Evolutionary conservation across 352 stramenopile species (phyloP).

Genomic region (Pythium dissotocum): DNA sequence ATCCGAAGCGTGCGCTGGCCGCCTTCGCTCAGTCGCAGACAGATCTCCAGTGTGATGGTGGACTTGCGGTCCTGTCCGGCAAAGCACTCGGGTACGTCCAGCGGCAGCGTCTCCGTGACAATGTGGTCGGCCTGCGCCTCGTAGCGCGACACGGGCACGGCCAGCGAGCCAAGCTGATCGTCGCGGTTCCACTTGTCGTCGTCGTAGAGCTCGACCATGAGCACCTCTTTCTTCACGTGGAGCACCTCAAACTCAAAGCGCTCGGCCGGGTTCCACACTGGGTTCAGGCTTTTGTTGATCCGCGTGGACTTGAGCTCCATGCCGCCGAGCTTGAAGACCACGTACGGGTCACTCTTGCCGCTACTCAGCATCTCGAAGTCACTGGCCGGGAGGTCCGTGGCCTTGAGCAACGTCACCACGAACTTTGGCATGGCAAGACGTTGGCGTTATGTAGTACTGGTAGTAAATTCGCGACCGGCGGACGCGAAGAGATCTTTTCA

Average conservation of each 20-base stretch:
- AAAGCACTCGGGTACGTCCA: conserved; percentile 50
- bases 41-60: conserved; percentile 45
- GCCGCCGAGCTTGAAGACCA: conserved; percentile 55
- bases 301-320: conserved; percentile 53
- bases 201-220: conserved; percentile 65
- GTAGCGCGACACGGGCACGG: conserved; percentile 53
- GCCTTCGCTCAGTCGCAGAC: conserved; percentile 51
- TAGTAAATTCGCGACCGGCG: no score
- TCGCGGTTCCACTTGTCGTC: conserved; percentile 67
- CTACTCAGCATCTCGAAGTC: conserved; percentile 53
- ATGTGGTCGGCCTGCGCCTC: conserved; percentile 48
- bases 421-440: conserved; percentile 52
- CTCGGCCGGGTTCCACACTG: conserved; percentile 73
- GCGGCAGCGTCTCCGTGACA: conserved; percentile 48
- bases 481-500: not conserved
- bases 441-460: no score
- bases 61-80: conserved; percentile 33
- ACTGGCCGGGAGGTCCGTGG: conserved; percentile 63
- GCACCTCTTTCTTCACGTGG: conserved; percentile 41
- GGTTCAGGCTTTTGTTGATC: conserved; percentile 51
- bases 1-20: conserved; percentile 57
- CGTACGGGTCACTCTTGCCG: conserved; percentile 73
- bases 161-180: conserved; percentile 57
- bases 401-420: conserved; percentile 63
- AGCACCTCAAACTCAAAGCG: conserved; percentile 69